Conservation (phyloP, 306 rosid species). For the Vicia villosa region DNA sequence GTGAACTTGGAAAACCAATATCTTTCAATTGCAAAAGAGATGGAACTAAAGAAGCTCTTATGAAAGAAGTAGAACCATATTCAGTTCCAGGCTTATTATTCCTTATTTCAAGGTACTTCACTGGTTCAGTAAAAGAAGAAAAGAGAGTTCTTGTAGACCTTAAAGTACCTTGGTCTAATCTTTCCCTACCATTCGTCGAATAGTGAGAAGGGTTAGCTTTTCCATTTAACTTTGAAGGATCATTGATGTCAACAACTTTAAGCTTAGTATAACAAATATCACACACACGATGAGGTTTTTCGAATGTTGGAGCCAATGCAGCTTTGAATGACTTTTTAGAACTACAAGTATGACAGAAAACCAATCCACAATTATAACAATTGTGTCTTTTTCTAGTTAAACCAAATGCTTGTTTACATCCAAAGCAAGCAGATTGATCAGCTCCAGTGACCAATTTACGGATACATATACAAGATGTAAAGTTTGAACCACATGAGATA, state of each 20-base stretch:
- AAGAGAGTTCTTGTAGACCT: slow-evolving; percentile 59
- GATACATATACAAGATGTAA: slow-evolving; percentile 74
- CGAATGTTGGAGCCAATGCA: slow-evolving; percentile 75
- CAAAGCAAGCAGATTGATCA: slow-evolving; percentile 74
- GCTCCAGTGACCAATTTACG: slow-evolving; percentile 77
- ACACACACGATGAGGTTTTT: slow-evolving; percentile 88
- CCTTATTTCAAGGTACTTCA: slow-evolving; percentile 66
- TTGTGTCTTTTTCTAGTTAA: slow-evolving; percentile 55
- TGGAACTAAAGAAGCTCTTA: slow-evolving; percentile 71
- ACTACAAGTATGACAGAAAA: slow-evolving; percentile 78
- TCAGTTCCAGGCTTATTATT: slow-evolving; percentile 42
- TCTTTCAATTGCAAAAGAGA: slow-evolving; percentile 66
- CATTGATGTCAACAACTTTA: slow-evolving; percentile 52
- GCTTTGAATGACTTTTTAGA: slow-evolving; percentile 75
- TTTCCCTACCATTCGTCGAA: slow-evolving; percentile 54
- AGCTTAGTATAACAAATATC: slow-evolving; percentile 84
- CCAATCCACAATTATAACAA: slow-evolving; percentile 38
- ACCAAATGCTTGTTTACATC: slow-evolving; percentile 87
- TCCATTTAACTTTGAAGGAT: slow-evolving; percentile 40
- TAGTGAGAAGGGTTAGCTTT: slow-evolving; percentile 47
- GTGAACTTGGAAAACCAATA: slow-evolving; percentile 67
- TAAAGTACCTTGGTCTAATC: slow-evolving; percentile 43
- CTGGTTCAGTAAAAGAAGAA: slow-evolving; percentile 65
- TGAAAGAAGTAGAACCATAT: slow-evolving; percentile 53
- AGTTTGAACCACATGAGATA: slow-evolving; percentile 83